These are phyloP conservation scores for Crithidia mellificae DNA, from an alignment of 208 protist species.

Conservation along the genomic window DNA sequence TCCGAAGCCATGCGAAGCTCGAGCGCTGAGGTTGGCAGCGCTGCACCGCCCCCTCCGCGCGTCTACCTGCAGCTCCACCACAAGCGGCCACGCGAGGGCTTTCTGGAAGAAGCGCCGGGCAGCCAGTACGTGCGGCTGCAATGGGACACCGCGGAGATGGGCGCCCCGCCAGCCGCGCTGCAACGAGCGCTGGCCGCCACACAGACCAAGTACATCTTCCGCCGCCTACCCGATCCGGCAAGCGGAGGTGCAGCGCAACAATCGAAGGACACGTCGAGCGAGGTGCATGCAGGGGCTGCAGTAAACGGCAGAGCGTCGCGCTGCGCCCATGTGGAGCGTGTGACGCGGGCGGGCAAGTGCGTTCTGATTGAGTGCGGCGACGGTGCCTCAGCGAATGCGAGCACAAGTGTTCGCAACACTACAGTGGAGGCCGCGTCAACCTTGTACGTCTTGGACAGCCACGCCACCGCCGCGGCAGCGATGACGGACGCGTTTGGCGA, in stretches of 20 bases:
- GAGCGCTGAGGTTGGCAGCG: too few species aligned
- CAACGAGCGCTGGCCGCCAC: slow-evolving; percentile 12
- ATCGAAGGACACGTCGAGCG: too few species aligned
- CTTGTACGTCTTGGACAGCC: slow-evolving; percentile 22
- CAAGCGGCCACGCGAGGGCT: slow-evolving; percentile 26
- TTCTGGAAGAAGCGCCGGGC: slow-evolving; percentile 7
- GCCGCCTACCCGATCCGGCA: slow-evolving; percentile 13
- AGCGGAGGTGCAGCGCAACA: background rate
- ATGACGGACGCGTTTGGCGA: slow-evolving; percentile 28
- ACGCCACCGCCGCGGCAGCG: slow-evolving; percentile 22
- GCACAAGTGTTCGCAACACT: background rate
- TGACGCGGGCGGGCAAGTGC: slow-evolving; percentile 18
- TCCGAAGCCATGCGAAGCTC: too few species aligned
- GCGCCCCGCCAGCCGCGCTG: slow-evolving; percentile 16
- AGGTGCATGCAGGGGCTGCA: too few species aligned
- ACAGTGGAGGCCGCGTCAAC: background rate
- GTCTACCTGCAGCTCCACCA: slow-evolving; percentile 29
- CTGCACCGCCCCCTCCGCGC: background rate
- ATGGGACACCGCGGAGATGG: slow-evolving; percentile 38
- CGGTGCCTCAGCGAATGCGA: background rate
- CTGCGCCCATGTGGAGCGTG: slow-evolving; percentile 18
- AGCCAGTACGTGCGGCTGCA: slow-evolving; percentile 35
- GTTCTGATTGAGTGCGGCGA: slow-evolving; percentile 29
- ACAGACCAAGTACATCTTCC: slow-evolving; percentile 24
- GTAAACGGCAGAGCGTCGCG: background rate